Conservation (phyloP, 2,329 filamentous ascomycete species). For the Fusarium nematophilum region DNA sequence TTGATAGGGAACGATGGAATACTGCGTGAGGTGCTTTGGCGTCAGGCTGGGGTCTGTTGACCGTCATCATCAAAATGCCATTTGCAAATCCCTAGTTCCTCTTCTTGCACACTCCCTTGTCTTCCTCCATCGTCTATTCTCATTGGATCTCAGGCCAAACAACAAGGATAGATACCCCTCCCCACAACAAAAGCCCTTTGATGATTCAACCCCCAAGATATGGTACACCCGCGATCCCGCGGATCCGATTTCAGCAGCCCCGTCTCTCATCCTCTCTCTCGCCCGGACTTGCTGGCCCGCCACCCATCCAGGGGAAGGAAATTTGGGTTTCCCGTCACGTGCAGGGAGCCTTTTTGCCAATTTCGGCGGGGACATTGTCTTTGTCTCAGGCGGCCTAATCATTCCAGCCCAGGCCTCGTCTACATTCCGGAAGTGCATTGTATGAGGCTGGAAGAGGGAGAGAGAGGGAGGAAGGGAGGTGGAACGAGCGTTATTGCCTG, state of each 20-base stretch:
- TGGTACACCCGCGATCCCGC: slow-evolving; percentile 10
- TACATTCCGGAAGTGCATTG: slow-evolving; percentile 47
- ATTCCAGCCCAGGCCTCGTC: slow-evolving; percentile 47
- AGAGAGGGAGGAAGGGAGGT: slow-evolving; percentile 8
- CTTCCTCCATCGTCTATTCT: slow-evolving; percentile 27
- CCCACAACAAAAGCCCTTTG: slow-evolving; percentile 34
- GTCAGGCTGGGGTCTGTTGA: slow-evolving; percentile 42
- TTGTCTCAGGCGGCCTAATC: slow-evolving; percentile 50
- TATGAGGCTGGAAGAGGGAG: slow-evolving; percentile 46
- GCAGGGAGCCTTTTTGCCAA: slow-evolving; percentile 34
- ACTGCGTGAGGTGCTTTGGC: slow-evolving; percentile 39
- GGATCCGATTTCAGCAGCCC: slow-evolving; percentile 26
- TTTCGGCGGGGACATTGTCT: slow-evolving; percentile 47
- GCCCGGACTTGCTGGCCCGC: slow-evolving; percentile 16
- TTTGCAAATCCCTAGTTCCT: slow-evolving; percentile 21
- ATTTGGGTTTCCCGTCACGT: slow-evolving; percentile 40
- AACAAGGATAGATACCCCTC: slow-evolving; percentile 28
- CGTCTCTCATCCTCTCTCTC: too few relatives aligned
- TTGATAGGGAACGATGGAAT: slow-evolving; percentile 41
- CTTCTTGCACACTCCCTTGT: slow-evolving; percentile 33
- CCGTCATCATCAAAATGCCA: slow-evolving; percentile 35
- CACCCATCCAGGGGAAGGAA: slow-evolving; percentile 14
- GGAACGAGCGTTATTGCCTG: slow-evolving; percentile 1
- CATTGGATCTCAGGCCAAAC: slow-evolving; percentile 27
- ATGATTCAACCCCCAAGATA: slow-evolving; percentile 20